Base-by-base conservation (phyloP, 495 filamentous ascomycete species). In the Tetracladium marchalianum region DNA sequence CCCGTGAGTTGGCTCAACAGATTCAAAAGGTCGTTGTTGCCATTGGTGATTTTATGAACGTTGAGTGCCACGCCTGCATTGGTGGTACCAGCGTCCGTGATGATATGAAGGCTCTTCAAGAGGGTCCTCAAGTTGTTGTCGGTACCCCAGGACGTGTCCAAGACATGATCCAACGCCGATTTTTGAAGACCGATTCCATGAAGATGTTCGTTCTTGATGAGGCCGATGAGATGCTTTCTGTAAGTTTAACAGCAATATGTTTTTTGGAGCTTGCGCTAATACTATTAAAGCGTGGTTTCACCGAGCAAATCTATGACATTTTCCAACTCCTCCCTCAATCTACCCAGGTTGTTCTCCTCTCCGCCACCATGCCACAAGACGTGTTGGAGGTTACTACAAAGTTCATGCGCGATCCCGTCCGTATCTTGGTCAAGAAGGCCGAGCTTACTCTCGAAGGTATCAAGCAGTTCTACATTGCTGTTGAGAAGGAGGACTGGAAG, bases 401-500 rank as follows among this genome's bases (percentile, higher is more conserved):
- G 76, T 98, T 98, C 78, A 98, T 98, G 92, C 88, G 86, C 60
- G 93, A 98, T 71, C 92, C 92, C 46, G 84, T 98, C 65, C 88
- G 93, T 61, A 96, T 98, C 64, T 80, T 98, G 61, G 92, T 98
- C 71, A 98, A 98, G 84, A 90, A 92, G 76, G 93, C 89, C 64
- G 92, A 98, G 67, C 78, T 98, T 67, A 98, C 92, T 56, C 85
- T 98, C 44, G 92, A 98, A 70, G 92, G 92, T 80, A 84, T 98
- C 63, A 98, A 98, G 80, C 92, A 98, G 63, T 98, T 94, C 78
- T 98, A 94, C 76, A 98, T 98, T 66, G 92, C 92, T 49, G 92
- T 98, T 42, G 92, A 98, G 76, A 97, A 98, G 78, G 92, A 98
- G 66, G 92, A 97, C 61, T 98, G 93, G 93, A 98, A 98, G 73